These are phyloP conservation scores for Rhodotorula toruloides DNA, from an alignment of 768 basidiomycete species.

Conservation along the genomic window DNA sequence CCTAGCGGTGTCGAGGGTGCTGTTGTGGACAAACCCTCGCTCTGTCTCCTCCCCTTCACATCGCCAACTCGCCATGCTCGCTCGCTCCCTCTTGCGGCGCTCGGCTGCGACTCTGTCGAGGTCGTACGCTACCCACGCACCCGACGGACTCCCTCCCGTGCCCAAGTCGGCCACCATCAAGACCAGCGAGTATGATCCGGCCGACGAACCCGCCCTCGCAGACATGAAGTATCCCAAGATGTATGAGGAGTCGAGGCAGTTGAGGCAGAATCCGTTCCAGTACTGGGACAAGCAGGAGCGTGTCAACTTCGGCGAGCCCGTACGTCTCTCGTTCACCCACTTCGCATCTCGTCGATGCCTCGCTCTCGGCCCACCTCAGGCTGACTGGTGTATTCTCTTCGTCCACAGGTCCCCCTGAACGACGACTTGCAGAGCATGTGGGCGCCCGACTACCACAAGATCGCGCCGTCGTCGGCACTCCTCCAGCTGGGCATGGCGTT, in stretches of 20 bases:
- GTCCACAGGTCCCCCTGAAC: slow-evolving; percentile 47
- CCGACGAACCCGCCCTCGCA: slow-evolving; percentile 38
- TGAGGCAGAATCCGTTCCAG: slow-evolving; percentile 44
- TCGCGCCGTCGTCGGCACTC: slow-evolving; percentile 45
- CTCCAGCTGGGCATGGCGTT: slow-evolving; percentile 44
- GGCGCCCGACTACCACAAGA: slow-evolving; percentile 49
- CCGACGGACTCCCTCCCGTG: slow-evolving; percentile 5
- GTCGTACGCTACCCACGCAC: not conserved
- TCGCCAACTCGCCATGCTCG: slow-evolving; percentile 8
- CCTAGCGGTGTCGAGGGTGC: too few species aligned
- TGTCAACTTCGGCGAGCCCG: slow-evolving; percentile 49
- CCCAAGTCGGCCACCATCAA: slow-evolving; percentile 9
- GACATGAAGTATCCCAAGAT: slow-evolving; percentile 48
- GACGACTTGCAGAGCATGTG: slow-evolving; percentile 50
- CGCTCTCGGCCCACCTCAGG: not conserved
- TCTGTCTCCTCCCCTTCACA: not conserved
- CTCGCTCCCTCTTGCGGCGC: not conserved
- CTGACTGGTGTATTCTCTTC: too few species aligned
- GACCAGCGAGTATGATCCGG: slow-evolving; percentile 19
- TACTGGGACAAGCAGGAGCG: slow-evolving; percentile 51
- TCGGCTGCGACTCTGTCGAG: too few species aligned
- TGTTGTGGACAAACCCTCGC: too few species aligned
- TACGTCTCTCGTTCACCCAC: slow-evolving; percentile 37
- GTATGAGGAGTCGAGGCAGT: slow-evolving; percentile 45
- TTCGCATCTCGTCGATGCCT: not conserved